Evolutionary conservation across 2,329 filamentous ascomycete species (phyloP), one percentile per base, ranked within the genome.

Genomic region (Alternaria sp.): DNA sequence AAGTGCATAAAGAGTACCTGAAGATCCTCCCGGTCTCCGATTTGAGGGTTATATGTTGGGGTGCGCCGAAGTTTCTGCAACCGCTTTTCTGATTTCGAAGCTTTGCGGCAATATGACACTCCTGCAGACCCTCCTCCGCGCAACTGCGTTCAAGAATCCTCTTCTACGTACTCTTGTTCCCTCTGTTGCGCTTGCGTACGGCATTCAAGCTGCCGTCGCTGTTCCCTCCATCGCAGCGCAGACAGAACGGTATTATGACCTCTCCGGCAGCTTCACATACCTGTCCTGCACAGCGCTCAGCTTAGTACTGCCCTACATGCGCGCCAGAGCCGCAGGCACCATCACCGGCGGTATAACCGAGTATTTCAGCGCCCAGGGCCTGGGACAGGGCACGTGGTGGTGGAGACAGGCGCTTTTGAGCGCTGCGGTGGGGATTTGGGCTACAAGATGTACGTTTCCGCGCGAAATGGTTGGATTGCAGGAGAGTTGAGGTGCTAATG

Each of bases 201-300:
- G 86, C 2, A 82, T 91, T 50, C 90, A 91, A 80, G 82, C 85
- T 9, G 87, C 84, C 44, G 86, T 88, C 7, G 89, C 87, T 5
- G 74, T 89, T 2, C 90, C 90, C 6, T 90, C 88, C 6, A 87
- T 90, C 63, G 66, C 84, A 25, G 81, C 82, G 30, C 84, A 88
- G 70, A 86, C 87, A 7, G 90, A 92, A 73, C 85, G 87, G 40
- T 90, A 90, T 82, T 92, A 90, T 75, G 90, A 92, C 74, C 77
- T 90, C 51, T 89, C 88, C 2, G 90, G 90, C 51, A 89, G 88
- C 13, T 72, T 90, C 30, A 91, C 89, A 3, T 90, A 90, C 73
- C 83, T 91, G 40, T 87, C 87, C 57, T 89, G 89, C 74, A 88
- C 87, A 13, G 85, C 87, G 0, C 77, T 91, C 26, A 88, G 85